Base-by-base conservation (phyloP, 805 yeast genomes). In the Lipomyces sp. region DNA sequence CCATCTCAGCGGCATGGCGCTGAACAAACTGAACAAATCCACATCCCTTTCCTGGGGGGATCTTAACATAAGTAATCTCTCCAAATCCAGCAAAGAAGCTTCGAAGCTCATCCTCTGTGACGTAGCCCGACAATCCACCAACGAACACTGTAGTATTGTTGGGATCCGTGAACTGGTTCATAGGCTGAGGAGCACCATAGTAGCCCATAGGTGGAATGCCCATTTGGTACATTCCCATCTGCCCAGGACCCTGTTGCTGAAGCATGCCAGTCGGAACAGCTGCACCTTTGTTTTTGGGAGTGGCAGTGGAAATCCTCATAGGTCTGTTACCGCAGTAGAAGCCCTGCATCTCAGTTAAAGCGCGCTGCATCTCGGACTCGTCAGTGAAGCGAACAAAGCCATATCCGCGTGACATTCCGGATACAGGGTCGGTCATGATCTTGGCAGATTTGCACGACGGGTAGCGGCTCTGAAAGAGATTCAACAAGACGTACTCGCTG, bases 21-120 rank as follows among this genome's bases (percentile, higher is more conserved):
- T 88, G 85, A 53, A 86, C 85, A 76, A 85, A 92, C 77, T 90
- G 96, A 62, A 92, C 92, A 79, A 93, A 92, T 0, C 97, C 97
- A 78, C 97, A 91, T 68, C 90, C 90, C 69, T 87, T 88, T 11
- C 90, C 94, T 4, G 87, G 84, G 4, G 96, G 96, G 61, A 90
- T 87, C 75, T 89, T 89, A 58, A 89, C 90, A 73, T 89, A 90
- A 32, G 87, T 87, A 67, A 90, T 88, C 59, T 83, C 84, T 37
- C 97, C 97, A 79, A 87, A 91, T 48, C 87, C 82, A 53, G 85
- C 80, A 74, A 90, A 88, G 68, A 85, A 83, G 13, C 82, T 77
- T 34, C 85, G 82, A 32, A 91, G 76, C 71, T 90, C 94, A 13
- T 82, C 82, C 68, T 86, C 89, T 0, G 89, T 81, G 50, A 89